Conservation (phyloP, 805 yeast genomes). For the Candida nonsorbophila region DNA sequence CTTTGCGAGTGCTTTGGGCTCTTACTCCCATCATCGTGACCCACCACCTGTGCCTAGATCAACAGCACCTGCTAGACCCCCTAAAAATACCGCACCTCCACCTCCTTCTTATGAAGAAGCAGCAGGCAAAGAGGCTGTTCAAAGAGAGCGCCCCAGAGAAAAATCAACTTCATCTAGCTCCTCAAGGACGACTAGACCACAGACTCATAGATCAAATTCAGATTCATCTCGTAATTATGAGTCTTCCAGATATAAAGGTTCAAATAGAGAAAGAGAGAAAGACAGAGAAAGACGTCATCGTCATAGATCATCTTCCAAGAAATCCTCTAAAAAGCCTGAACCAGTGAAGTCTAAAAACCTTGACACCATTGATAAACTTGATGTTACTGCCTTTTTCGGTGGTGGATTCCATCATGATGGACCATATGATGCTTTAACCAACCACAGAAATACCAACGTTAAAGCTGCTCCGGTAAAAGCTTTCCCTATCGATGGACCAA, state of each 20-base stretch:
- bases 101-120: constrained; percentile 74
- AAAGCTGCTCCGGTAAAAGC: constrained; percentile 89
- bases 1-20: constrained; percentile 43
- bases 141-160: constrained; percentile 50
- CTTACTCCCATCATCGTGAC: constrained; percentile 31
- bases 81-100: constrained; percentile 22
- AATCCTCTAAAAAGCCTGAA: constrained; percentile 31
- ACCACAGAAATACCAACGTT: constrained; percentile 79
- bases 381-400: constrained; percentile 92
- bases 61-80: constrained; percentile 22
- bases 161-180: constrained; percentile 19
- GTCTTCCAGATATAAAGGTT: no score
- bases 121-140: constrained; percentile 43
- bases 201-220: no score
- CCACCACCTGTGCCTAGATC: constrained; percentile 28
- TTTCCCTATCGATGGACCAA: constrained; percentile 94
- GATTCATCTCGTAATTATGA: no score
- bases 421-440: constrained; percentile 97
- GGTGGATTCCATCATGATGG: constrained; percentile 98
- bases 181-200: constrained; percentile 12
- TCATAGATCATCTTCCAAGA: constrained; percentile 30
- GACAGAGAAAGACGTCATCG: constrained; percentile 6
- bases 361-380: constrained; percentile 91
- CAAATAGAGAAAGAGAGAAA: no score
- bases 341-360: constrained; percentile 62